phyloP scores from a whole-genome alignment of 2,329 filamentous ascomycete species.

The Monilinia polystroma region DNA sequence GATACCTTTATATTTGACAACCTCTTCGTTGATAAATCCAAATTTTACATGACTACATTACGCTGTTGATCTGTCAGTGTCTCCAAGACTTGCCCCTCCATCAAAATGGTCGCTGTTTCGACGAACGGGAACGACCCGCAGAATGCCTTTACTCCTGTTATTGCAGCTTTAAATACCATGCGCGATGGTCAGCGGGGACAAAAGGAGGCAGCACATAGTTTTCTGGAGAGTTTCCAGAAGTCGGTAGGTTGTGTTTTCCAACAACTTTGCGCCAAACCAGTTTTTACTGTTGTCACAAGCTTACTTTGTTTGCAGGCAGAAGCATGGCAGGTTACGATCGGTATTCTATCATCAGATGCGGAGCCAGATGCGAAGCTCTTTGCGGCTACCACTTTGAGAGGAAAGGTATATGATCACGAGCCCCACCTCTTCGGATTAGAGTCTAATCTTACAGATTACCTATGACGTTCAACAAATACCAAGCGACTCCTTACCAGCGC shows the following conservation, averaged over 20 bases:
- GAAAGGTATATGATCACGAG: slow-evolving; percentile 68
- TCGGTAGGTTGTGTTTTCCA: slow-evolving; percentile 62
- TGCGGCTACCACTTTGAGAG: slow-evolving; percentile 93
- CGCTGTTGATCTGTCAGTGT: slow-evolving; percentile 22
- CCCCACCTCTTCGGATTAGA: slow-evolving; percentile 4
- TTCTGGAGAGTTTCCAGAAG: slow-evolving; percentile 94
- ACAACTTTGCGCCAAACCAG: slow-evolving; percentile 24
- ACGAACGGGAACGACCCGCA: slow-evolving; percentile 60
- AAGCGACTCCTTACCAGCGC: slow-evolving; percentile 66
- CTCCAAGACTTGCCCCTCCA: slow-evolving; percentile 36
- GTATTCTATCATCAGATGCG: slow-evolving; percentile 78
- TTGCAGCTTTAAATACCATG: slow-evolving; percentile 90
- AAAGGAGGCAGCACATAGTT: slow-evolving; percentile 90
- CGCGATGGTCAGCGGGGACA: slow-evolving; percentile 76
- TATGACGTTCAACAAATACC: slow-evolving; percentile 93
- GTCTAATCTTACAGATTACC: slow-evolving; percentile 67
- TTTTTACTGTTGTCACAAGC: slow-evolving; percentile 25
- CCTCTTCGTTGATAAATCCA: not conserved
- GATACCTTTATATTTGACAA: not conserved
- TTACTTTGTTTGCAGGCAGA: slow-evolving; percentile 59
- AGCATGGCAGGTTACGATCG: slow-evolving; percentile 86
- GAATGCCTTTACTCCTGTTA: slow-evolving; percentile 78
- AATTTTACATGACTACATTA: slow-evolving; percentile 24
- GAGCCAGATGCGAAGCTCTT: slow-evolving; percentile 89
- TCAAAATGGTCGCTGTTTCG: slow-evolving; percentile 37